Evolutionary conservation across 2,329 filamentous ascomycete species (phyloP).

Genomic region (Aspergillus oerlinghausenensis): DNA sequence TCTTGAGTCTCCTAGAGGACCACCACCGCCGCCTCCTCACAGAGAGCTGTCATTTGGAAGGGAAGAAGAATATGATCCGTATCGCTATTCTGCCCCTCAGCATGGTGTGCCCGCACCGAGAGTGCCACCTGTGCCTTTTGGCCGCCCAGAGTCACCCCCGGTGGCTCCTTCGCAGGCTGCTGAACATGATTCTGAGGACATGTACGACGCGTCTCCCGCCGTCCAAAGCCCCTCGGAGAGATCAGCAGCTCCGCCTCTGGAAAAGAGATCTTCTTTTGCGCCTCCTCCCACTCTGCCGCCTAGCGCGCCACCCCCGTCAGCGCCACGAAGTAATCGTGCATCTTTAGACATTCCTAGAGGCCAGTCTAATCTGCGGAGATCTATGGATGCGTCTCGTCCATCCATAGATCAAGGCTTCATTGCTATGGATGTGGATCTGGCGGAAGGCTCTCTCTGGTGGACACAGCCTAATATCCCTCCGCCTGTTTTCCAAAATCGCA

Average conservation of each 20-base stretch:
- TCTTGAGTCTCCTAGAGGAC: slow-evolving; percentile 29
- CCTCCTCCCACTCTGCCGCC: slow-evolving; percentile 45
- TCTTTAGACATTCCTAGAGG: slow-evolving; percentile 62
- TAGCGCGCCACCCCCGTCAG: slow-evolving; percentile 41
- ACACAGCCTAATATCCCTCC: slow-evolving; percentile 72
- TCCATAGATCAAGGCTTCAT: slow-evolving; percentile 77
- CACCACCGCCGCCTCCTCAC: slow-evolving; percentile 44
- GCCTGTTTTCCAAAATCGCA: slow-evolving; percentile 73
- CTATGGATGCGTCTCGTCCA: slow-evolving; percentile 70
- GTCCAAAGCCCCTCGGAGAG: slow-evolving; percentile 30
- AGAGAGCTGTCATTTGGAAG: slow-evolving; percentile 41
- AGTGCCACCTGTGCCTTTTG: slow-evolving; percentile 19
- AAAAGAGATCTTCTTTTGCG: slow-evolving; percentile 42
- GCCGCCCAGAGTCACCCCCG: slow-evolving; percentile 14
- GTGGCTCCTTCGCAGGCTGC: slow-evolving; percentile 23
- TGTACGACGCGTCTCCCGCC: slow-evolving; percentile 44
- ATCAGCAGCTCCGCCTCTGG: slow-evolving; percentile 28
- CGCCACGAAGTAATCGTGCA: slow-evolving; percentile 46
- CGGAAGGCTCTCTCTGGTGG: slow-evolving; percentile 77
- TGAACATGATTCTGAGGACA: slow-evolving; percentile 41
- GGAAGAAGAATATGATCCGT: slow-evolving; percentile 52
- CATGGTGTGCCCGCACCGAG: slow-evolving; percentile 26
- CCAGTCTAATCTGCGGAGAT: slow-evolving; percentile 51
- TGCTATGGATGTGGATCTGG: slow-evolving; percentile 80
- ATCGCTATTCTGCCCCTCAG: slow-evolving; percentile 46